Evolutionary conservation across 345 rosid genomes (phyloP), one percentile per base, ranked within the genome.

Genomic region (Hirschfeldia incana): DNA sequence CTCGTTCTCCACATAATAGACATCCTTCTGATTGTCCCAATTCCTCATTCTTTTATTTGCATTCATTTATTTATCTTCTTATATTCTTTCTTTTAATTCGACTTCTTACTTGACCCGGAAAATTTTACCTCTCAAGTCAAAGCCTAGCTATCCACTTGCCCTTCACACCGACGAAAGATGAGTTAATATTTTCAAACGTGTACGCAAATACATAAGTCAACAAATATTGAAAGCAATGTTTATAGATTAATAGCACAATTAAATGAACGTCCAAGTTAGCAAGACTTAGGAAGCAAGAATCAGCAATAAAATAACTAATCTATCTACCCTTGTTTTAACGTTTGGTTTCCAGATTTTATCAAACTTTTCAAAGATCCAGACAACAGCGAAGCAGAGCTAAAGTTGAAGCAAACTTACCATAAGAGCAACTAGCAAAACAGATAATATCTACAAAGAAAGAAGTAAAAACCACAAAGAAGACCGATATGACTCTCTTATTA

Each of bases 381-480:
- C 78, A 79, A 51, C 67, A 80, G 4, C 61, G 59, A 74, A 74
- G 5, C 61, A 62, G 13, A 63, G 36, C 17, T 67, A 67, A 73
- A 53, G 67, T 53, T 61, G 39, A 34, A 61, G 33, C 49, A 42
- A 42, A 42, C 49, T 8, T 9, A 62, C 67, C 69, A 69, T 58
- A 73, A 27, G 21, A 75, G 69, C 9, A 80, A 33, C 65, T 80
- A 65, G 7, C 8, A 1, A 65, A 57, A 59, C 17, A 70, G 58
- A 62, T 10, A 26, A 72, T 80, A 80, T 80, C 83, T 76, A 80
- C 77, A 80, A 65, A 30, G 16, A 33, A 44, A 21, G 46, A 65
- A 39, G 1, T 10, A 29, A 29, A 29, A 60, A 27, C 58, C 34
- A 75, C 64, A 27, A 65, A 33, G 3, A 49, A 69, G 9, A 75